phyloP scores from a whole-genome alignment of 257 asterid species.

The Solanum tacnaense region DNA sequence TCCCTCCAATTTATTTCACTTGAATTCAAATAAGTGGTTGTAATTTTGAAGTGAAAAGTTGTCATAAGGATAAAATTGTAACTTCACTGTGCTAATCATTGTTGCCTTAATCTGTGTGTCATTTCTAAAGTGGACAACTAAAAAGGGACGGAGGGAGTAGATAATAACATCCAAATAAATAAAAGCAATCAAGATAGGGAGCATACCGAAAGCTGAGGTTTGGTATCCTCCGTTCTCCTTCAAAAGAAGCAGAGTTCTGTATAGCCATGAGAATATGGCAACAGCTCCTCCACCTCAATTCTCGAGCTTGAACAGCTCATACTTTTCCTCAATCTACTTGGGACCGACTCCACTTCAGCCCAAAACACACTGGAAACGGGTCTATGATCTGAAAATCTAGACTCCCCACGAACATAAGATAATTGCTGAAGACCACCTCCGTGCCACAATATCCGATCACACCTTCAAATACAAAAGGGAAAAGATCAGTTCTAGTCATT shows the following conservation, averaged over 20 bases:
- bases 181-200: neutral
- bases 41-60: too few species aligned
- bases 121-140: too few species aligned
- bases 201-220: conserved; percentile 12
- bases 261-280: conserved; percentile 86
- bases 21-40: too few species aligned
- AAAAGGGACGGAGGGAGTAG: too few species aligned
- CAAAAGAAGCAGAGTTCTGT: conserved; percentile 94
- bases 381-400: conserved; percentile 90
- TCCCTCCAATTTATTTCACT: too few species aligned
- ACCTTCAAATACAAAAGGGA: conserved; percentile 40
- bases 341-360: conserved; percentile 93
- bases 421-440: conserved; percentile 89
- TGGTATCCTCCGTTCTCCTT: conserved; percentile 3
- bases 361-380: conserved; percentile 91
- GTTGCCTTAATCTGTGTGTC: too few species aligned
- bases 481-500: conserved; percentile 12
- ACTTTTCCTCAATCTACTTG: conserved; percentile 78
- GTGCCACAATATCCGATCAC: conserved; percentile 88
- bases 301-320: conserved; percentile 84
- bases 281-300: conserved; percentile 79
- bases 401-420: conserved; percentile 81
- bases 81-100: too few species aligned
- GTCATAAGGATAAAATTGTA: too few species aligned
- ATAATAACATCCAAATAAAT: neutral